Conservation (phyloP, 495 filamentous ascomycete genomes). For the Trichoderma virens region DNA sequence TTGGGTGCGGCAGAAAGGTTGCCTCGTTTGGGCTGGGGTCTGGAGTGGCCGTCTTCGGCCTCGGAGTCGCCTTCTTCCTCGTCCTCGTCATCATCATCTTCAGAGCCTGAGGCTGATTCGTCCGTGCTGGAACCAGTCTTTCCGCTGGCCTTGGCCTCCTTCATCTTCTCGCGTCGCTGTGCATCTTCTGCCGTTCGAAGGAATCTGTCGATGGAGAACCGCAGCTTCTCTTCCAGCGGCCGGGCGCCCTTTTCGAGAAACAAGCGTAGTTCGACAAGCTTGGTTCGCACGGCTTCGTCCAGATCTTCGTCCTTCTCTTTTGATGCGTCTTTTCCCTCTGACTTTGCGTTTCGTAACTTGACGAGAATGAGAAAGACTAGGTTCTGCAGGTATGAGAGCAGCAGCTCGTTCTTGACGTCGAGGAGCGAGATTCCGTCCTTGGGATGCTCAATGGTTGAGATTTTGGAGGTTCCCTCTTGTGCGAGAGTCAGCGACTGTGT, state of each 20-base stretch:
- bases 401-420: slow-evolving; percentile 87
- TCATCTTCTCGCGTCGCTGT: slow-evolving; percentile 32
- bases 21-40: slow-evolving; percentile 26
- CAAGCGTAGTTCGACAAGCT: slow-evolving; percentile 74
- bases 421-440: slow-evolving; percentile 88
- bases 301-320: background rate
- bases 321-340: slow-evolving; percentile 23
- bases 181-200: slow-evolving; percentile 78
- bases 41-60: slow-evolving; percentile 13
- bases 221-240: slow-evolving; percentile 76
- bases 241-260: slow-evolving; percentile 87
- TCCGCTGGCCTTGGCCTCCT: slow-evolving; percentile 11
- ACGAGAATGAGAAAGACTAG: slow-evolving; percentile 81
- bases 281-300: slow-evolving; percentile 55
- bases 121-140: slow-evolving; percentile 25
- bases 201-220: slow-evolving; percentile 86
- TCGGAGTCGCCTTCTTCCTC: slow-evolving; percentile 22
- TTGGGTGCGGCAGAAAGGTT: slow-evolving; percentile 39
- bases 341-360: slow-evolving; percentile 59
- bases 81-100: slow-evolving; percentile 31
- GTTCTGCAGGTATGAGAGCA: slow-evolving; percentile 93
- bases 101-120: slow-evolving; percentile 32
- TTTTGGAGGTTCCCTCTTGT: slow-evolving; percentile 52
- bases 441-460: slow-evolving; percentile 50
- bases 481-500: slow-evolving; percentile 55